Conservation (phyloP, 1,284 basidiomycete genomes). For the Singerocomus rubriflavus region DNA sequence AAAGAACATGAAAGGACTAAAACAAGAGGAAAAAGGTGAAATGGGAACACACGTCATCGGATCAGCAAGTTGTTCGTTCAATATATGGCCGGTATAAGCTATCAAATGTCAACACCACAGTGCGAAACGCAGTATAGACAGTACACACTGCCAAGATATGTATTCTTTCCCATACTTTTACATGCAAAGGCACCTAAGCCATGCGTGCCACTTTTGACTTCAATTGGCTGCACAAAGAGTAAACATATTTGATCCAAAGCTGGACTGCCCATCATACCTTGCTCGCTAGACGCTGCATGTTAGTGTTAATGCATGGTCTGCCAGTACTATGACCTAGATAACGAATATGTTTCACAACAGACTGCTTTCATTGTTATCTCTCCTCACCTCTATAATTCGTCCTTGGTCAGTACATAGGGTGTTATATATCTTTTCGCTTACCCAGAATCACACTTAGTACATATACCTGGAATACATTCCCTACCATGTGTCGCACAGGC, state of each 20-base stretch:
- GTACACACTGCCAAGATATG: slow-evolving; percentile 48
- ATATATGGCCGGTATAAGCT: slow-evolving; percentile 62
- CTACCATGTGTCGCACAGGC: slow-evolving; percentile 14
- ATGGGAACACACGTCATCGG: slow-evolving; percentile 6
- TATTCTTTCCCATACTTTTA: slow-evolving; percentile 37
- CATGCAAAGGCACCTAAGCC: slow-evolving; percentile 54
- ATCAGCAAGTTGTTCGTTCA: slow-evolving; percentile 40
- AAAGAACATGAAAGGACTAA: neutral
- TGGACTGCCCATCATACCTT: slow-evolving; percentile 11
- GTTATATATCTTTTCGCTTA: slow-evolving; percentile 6
- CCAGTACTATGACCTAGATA: slow-evolving; percentile 14
- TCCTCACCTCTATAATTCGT: slow-evolving; percentile 22
- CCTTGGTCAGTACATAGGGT: neutral
- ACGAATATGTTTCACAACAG: neutral
- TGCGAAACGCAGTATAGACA: neutral
- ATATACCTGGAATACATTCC: slow-evolving; percentile 32
- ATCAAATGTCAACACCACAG: neutral
- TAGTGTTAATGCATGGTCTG: slow-evolving; percentile 24
- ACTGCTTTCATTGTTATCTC: neutral
- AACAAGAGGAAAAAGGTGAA: too few species aligned
- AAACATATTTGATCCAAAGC: neutral
- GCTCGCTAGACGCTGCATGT: slow-evolving; percentile 17
- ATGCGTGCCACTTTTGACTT: slow-evolving; percentile 40
- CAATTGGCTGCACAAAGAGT: slow-evolving; percentile 27
- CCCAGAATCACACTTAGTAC: slow-evolving; percentile 26